A percentile compares a stretch with the other conserved stretches of the same genome.
Conservation (phyloP, 2,329 filamentous ascomycete genomes). For the Penicillium corylophilum region DNA sequence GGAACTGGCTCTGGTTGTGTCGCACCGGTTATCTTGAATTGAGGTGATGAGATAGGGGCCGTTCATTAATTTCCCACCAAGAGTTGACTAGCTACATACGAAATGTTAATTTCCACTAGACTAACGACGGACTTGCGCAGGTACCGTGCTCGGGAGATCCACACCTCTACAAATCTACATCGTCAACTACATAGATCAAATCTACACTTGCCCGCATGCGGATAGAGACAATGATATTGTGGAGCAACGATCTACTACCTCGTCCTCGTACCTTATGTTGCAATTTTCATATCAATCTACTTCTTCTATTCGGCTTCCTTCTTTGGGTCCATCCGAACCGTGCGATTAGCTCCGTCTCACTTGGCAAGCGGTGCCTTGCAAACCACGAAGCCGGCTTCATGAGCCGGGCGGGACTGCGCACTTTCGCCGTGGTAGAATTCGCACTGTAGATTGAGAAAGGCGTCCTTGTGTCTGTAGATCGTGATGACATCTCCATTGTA, state of each 20-base stretch:
- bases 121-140: background rate
- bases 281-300: slow-evolving; percentile 18
- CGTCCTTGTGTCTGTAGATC: slow-evolving; percentile 58
- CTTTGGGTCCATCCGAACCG: slow-evolving; percentile 8
- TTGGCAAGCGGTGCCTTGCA: slow-evolving; percentile 38
- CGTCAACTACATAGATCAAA: background rate
- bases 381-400: slow-evolving; percentile 42
- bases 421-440: slow-evolving; percentile 51
- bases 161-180: background rate
- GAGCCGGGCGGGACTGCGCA: slow-evolving; percentile 39
- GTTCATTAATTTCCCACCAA: background rate
- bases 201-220: slow-evolving; percentile 14
- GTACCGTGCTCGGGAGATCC: background rate
- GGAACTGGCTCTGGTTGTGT: no score
- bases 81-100: background rate
- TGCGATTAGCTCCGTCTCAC: slow-evolving; percentile 26
- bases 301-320: slow-evolving; percentile 17
- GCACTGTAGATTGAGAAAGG: slow-evolving; percentile 45
- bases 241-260: slow-evolving; percentile 8
- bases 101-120: background rate
- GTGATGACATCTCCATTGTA: slow-evolving; percentile 75
- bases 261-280: slow-evolving; percentile 12
- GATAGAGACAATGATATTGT: slow-evolving; percentile 12
- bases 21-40: no score
- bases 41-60: no score